Evolutionary conservation across 345 rosid genomes (phyloP), one percentile per base, ranked within the genome.

Genomic region (Citrus hindsii): DNA sequence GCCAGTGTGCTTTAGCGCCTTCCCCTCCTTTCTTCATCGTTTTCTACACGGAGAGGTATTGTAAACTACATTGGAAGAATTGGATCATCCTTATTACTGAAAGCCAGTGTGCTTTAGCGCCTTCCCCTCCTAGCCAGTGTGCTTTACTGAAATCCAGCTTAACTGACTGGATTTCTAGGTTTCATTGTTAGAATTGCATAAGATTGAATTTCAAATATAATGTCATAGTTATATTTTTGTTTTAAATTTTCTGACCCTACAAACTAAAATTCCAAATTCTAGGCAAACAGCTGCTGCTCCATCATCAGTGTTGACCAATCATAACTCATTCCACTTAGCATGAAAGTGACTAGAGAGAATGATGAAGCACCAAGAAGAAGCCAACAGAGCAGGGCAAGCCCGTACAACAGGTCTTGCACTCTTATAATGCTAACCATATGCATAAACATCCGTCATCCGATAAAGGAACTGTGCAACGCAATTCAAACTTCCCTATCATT

Each of bases 221-320:
- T 51, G n/a, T 28, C 30, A 7, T 35, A 8, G 27, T 33, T 35
- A 7, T 66, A 19, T 21, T 66, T 66, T 6, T 32, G 37, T 64
- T 32, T 66, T 21, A 2, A 18, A 19, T 19, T 64, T 33, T 64
- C 21, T 16, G 56, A 16, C 7, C 37, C 21, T 4, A 4, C 56
- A 51, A 51, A 51, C 56, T 16, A 16, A 14, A 16, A 51, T 4
- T 5, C 22, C 64, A 65, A 65, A 32, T 53, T 56, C 27, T 8
- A 62, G 28, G 75, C 55, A 63, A 30, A 70, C 67, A 63, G 76
- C n/a, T 55, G 79, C 67, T 62, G 76, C 30, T 55, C 68, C 37
- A 38, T 56, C 65, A 81, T 76, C 51, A 63, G 28, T 40, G 69
- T 48, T 7, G 59, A 12, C 21, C 22, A 30, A 22, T 4, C 7